Percentiles rank a stretch among this genome's conserved stretches.
These are phyloP conservation scores for Shiraia sp. DNA, from an alignment of 2,329 filamentous ascomycete genomes.

Conservation along the genomic window DNA sequence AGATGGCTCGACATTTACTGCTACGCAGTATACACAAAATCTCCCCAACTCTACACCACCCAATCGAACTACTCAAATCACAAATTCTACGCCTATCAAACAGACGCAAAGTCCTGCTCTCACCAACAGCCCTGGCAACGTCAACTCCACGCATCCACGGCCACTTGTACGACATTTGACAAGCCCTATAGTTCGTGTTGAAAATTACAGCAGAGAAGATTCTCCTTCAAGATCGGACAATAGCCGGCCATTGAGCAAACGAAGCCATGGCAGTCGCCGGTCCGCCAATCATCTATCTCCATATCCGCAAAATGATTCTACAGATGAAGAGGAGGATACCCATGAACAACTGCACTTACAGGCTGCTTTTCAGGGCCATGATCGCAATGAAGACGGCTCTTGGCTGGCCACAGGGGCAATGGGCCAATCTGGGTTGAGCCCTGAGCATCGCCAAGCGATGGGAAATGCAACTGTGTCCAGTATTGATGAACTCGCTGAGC, in stretches of 20 bases:
- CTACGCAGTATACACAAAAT: slow-evolving; percentile 24
- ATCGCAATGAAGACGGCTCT: slow-evolving; percentile 51
- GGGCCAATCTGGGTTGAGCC: slow-evolving; percentile 53
- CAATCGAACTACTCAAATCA: slow-evolving; percentile 17
- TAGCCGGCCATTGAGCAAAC: slow-evolving; percentile 39
- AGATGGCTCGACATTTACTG: slow-evolving; percentile 23
- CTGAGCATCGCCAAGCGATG: slow-evolving; percentile 48
- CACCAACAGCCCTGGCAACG: slow-evolving; percentile 42
- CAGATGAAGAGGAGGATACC: slow-evolving; percentile 36
- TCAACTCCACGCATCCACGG: slow-evolving; percentile 29
- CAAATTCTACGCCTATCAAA: slow-evolving; percentile 36
- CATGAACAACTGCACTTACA: slow-evolving; percentile 21
- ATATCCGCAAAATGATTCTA: slow-evolving; percentile 39
- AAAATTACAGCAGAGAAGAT: slow-evolving; percentile 42
- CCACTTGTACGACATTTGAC: slow-evolving; percentile 37
- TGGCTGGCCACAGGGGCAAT: slow-evolving; percentile 48
- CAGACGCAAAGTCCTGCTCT: slow-evolving; percentile 45
- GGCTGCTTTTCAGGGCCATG: slow-evolving; percentile 35
- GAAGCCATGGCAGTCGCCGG: slow-evolving; percentile 39
- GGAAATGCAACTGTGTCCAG: slow-evolving; percentile 51
- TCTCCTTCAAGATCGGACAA: slow-evolving; percentile 41
- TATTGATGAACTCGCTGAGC: slow-evolving; percentile 55
- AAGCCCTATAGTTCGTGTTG: slow-evolving; percentile 46
- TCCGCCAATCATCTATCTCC: slow-evolving; percentile 46
- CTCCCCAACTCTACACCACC: slow-evolving; percentile 32